phyloP scores from a whole-genome alignment of 2,329 filamentous ascomycete genomes.

The Coniochaeta sp. region DNA sequence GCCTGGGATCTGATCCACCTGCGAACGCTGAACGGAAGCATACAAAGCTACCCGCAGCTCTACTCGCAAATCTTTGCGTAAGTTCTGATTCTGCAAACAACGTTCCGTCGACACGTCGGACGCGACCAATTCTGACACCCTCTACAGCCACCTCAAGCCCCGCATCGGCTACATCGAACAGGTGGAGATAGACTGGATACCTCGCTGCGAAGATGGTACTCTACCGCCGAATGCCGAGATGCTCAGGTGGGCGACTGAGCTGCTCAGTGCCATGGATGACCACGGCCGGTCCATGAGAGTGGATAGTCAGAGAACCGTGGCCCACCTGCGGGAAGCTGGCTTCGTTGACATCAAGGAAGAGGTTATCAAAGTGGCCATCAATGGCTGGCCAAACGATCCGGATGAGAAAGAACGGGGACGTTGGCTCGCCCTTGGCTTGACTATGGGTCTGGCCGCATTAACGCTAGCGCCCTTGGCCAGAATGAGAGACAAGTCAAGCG shows the following conservation, averaged over 20 bases:
- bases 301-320: conserved; percentile 41
- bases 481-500: conserved; percentile 49
- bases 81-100: conserved; percentile 14
- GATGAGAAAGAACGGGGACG: conserved; percentile 61
- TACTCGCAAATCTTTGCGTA: conserved; percentile 65
- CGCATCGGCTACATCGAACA: conserved; percentile 74
- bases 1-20: conserved; percentile 81
- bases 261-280: conserved; percentile 60
- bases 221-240: conserved; percentile 51
- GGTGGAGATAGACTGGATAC: conserved; percentile 78
- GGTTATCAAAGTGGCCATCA: conserved; percentile 63
- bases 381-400: conserved; percentile 61
- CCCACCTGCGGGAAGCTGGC: conserved; percentile 59
- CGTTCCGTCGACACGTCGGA: background rate
- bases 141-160: conserved; percentile 64
- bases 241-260: conserved; percentile 59
- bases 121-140: conserved; percentile 10
- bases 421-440: conserved; percentile 78
- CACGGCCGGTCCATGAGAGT: conserved; percentile 59
- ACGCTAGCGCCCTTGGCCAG: conserved; percentile 67
- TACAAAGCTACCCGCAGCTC: conserved; percentile 65
- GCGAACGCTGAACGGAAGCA: conserved; percentile 70
- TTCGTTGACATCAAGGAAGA: conserved; percentile 74
- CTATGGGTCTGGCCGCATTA: conserved; percentile 64
- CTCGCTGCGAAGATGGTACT: conserved; percentile 61